These are phyloP conservation scores for Erodium trifolium DNA, from an alignment of 441 rosid genomes.

Conservation along the genomic window DNA sequence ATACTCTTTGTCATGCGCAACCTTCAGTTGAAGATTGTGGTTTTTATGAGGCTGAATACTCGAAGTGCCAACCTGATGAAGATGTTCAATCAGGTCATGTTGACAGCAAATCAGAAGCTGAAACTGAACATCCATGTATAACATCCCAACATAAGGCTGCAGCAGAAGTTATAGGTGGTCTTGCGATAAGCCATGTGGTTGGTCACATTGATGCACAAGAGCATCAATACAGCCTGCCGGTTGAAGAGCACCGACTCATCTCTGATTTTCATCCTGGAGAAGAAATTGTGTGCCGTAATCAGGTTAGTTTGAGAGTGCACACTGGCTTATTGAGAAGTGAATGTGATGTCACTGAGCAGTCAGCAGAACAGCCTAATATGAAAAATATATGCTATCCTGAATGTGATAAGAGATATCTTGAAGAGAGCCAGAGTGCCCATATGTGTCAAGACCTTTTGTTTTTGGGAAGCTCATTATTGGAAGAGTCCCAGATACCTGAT, in stretches of 20 bases:
- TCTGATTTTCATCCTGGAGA: slow-evolving; percentile 22
- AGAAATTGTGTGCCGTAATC: slow-evolving; percentile 8
- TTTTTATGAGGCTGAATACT: neutral
- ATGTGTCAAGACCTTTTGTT: slow-evolving; percentile 17
- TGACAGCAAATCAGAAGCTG: slow-evolving; percentile 7
- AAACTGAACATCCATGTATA: neutral
- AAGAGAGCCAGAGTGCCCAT: slow-evolving; percentile 22
- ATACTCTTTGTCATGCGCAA: neutral
- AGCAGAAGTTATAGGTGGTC: slow-evolving; percentile 16
- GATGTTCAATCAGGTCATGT: slow-evolving; percentile 2
- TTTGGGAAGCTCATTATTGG: slow-evolving; percentile 19
- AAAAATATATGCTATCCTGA: slow-evolving; percentile 23
- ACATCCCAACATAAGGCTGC: slow-evolving; percentile 3
- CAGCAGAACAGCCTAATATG: slow-evolving; percentile 21
- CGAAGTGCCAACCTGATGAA: slow-evolving; percentile 5
- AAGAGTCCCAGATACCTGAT: slow-evolving; percentile 19
- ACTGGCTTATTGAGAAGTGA: slow-evolving; percentile 18
- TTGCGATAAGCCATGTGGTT: slow-evolving; percentile 15
- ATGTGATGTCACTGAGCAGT: slow-evolving; percentile 19
- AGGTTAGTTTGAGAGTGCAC: slow-evolving; percentile 16
- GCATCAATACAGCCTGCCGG: slow-evolving; percentile 10
- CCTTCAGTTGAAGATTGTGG: neutral
- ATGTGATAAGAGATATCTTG: slow-evolving; percentile 20
- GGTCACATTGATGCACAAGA: slow-evolving; percentile 17
- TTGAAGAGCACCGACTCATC: slow-evolving; percentile 11